Percentiles rank a stretch among this genome's conserved stretches.
phyloP scores from a whole-genome alignment of 345 rosid genomes.

The Salix dunnii region DNA sequence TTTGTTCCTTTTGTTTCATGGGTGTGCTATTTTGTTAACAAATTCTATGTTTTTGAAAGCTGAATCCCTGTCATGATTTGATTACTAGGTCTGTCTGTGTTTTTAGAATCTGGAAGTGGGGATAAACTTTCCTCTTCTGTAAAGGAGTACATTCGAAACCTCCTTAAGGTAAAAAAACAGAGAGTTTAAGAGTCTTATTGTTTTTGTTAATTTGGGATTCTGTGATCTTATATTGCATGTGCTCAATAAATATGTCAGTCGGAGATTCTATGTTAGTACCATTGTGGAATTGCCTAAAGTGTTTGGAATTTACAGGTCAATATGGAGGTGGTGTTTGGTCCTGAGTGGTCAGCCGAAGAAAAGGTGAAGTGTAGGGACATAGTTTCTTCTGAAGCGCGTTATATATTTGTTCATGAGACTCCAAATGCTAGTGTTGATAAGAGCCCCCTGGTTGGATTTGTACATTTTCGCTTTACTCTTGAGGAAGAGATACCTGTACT shows the following conservation, averaged over 20 bases:
- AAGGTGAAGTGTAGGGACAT: conserved; percentile 77
- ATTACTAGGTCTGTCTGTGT: conserved; percentile 53
- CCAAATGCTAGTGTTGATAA: conserved; percentile 18
- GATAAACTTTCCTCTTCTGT: conserved; percentile 50
- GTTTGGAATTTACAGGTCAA: conserved; percentile 41
- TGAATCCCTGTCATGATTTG: background rate
- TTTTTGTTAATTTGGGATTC: background rate
- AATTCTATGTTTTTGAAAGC: background rate
- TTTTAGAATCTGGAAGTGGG: conserved; percentile 64
- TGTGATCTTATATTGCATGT: background rate
- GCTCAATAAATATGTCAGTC: background rate
- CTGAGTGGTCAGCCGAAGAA: conserved; percentile 72
- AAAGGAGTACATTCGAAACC: conserved; percentile 53
- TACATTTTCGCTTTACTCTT: conserved; percentile 68
- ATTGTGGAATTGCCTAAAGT: background rate
- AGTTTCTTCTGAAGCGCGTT: conserved; percentile 68
- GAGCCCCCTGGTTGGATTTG: conserved; percentile 58
- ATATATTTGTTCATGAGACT: conserved; percentile 50
- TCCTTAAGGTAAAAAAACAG: conserved; percentile 49
- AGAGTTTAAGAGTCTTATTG: background rate
- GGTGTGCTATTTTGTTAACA: background rate
- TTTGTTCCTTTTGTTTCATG: background rate
- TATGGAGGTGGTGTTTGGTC: conserved; percentile 69
- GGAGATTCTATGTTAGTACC: background rate
- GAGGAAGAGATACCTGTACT: conserved; percentile 85